Evolutionary conservation across 768 basidiomycete species (phyloP), one percentile per base, ranked within the genome.

Genomic region (Leccinellum rugosiceps): DNA sequence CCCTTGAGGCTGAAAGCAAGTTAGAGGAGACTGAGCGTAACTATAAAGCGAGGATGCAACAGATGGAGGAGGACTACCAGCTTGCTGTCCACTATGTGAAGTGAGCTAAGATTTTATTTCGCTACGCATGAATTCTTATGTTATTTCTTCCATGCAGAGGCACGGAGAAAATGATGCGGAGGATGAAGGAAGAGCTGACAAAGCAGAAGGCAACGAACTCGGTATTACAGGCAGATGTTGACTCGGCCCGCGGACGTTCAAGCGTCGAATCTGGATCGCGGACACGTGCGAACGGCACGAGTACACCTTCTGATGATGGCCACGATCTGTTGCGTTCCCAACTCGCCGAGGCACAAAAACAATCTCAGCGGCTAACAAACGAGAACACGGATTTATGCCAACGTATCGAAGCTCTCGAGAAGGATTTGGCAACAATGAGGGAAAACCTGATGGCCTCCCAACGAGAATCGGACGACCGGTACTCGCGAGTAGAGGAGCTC

Each of bases 21-120:
- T 79, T 92, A 57, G 86, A 86, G 52, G 90, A 92, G 69, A 84
- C 85, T 28, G 92, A 94, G 69, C 80, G 82, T 57, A 80, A 77
- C 60, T 91, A 93, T 73, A 89, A 89, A 72, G 78, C 83, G 23
- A 84, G 90, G 56, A 82, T 95, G 75, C 84, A 86, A 64, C 90
- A 94, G 70, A 84, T 98, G 74, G 95, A 98, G 74, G 85, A 90
- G 48, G 96, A 98, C 67, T 98, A 99, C 72, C 90, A 94, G 67
- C 84, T 95, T 52, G 96, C 97, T 14, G 95, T 98, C 55, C 90
- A 94, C 69, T 98, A 97, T 74, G 94, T 98, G 65, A 98, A 98
- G 92, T 92, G 72, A 77, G 87, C 74, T 58, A 54, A 35, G 55
- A 60, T 61, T 75, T 61, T 58, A 53, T 50, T 50, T 28, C 56